phyloP scores from a whole-genome alignment of 176 grass and related monocot species.

The Ensete glaucum region DNA sequence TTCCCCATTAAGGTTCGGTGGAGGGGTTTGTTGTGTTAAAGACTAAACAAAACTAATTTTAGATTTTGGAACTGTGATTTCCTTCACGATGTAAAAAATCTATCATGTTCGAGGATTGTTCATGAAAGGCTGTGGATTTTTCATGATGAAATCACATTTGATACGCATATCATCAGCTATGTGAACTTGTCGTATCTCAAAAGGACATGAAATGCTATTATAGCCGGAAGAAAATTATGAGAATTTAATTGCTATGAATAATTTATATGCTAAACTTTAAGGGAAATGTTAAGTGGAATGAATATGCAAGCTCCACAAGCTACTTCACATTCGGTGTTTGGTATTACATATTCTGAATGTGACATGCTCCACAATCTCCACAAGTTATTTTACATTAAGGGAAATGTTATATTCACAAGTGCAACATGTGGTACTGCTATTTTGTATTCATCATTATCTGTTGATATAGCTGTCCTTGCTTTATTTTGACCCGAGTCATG shows the following conservation, averaged over 20 bases:
- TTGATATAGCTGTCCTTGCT: no score
- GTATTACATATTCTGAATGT: neutral
- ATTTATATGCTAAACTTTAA: neutral
- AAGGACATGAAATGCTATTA: neutral
- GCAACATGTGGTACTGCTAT: no score
- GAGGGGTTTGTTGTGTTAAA: neutral
- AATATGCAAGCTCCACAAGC: neutral
- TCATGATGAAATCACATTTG: neutral
- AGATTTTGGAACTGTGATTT: neutral
- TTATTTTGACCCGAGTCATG: no score
- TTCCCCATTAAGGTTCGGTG: neutral
- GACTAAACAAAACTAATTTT: neutral
- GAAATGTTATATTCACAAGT: no score
- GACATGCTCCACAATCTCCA: no score
- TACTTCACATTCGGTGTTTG: neutral
- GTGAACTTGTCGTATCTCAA: neutral
- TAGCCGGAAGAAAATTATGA: neutral
- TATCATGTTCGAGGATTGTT: neutral
- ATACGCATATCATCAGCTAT: no score
- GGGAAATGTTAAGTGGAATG: neutral
- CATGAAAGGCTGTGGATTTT: neutral
- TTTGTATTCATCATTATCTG: no score
- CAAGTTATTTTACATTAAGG: no score
- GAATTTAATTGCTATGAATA: neutral
- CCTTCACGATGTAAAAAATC: neutral